Conservation (phyloP, 495 filamentous ascomycete species). For the Penicillium odoratum region DNA sequence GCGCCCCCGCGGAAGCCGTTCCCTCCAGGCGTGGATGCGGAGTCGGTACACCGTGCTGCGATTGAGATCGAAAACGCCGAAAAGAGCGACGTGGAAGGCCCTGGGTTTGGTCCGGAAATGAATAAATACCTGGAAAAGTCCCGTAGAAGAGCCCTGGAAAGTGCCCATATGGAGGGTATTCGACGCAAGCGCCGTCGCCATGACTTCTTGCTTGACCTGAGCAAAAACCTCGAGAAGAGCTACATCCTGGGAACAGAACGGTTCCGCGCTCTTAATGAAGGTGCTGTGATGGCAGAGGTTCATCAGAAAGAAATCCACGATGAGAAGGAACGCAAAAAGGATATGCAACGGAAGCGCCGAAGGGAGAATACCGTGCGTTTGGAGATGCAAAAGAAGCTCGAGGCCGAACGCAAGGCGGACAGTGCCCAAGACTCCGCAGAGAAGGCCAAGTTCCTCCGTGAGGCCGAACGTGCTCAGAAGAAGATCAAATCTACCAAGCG, state of each 20-base stretch:
- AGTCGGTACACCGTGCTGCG: conserved; percentile 63
- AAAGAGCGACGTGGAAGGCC: conserved; percentile 63
- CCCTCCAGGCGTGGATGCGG: conserved; percentile 52
- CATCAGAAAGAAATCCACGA: conserved; percentile 86
- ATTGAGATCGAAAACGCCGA: conserved; percentile 66
- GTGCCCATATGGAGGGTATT: conserved; percentile 55
- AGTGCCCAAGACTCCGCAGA: conserved; percentile 76
- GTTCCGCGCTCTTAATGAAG: conserved; percentile 57
- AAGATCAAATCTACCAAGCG: conserved; percentile 83
- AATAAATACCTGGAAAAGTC: conserved; percentile 52
- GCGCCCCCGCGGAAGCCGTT: conserved; percentile 22
- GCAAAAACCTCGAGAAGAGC: conserved; percentile 53
- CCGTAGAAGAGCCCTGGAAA: conserved; percentile 61
- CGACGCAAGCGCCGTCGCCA: conserved; percentile 65
- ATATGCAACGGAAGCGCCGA: conserved; percentile 97
- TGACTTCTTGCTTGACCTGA: conserved; percentile 47
- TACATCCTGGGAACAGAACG: conserved; percentile 53
- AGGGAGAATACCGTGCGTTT: conserved; percentile 90
- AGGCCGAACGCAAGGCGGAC: conserved; percentile 74
- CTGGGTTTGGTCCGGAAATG: conserved; percentile 61
- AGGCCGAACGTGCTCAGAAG: conserved; percentile 81
- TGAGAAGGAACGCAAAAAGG: conserved; percentile 99
- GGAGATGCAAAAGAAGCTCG: conserved; percentile 80
- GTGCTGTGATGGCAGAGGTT: conserved; percentile 78
- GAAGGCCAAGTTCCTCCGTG: conserved; percentile 69